Percentiles rank a stretch among this genome's conserved stretches.
Evolutionary conservation across 768 basidiomycete genomes (phyloP).

Genomic region (Auriscalpium orientale): DNA sequence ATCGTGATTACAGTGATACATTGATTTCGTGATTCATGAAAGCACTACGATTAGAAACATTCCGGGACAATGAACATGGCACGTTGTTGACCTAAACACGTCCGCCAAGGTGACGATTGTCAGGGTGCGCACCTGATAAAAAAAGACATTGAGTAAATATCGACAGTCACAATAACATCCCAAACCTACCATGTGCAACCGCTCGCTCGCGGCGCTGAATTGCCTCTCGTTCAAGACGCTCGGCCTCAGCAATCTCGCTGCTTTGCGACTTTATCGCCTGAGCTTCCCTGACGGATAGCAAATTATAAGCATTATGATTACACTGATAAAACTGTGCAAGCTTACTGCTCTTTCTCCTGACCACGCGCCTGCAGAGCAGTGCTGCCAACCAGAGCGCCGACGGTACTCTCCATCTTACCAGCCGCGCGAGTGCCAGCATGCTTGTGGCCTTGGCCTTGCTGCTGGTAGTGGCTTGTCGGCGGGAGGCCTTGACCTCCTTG

Average conservation of each 20-base stretch:
- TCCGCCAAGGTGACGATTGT: constrained; percentile 24
- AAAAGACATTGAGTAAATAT: background rate
- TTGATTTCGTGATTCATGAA: too few species aligned
- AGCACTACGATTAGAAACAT: too few species aligned
- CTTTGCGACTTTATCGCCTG: constrained; percentile 37
- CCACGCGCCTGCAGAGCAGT: constrained; percentile 41
- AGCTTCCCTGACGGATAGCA: constrained; percentile 26
- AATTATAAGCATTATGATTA: background rate
- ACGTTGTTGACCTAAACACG: constrained; percentile 1
- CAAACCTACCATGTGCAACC: constrained; percentile 38
- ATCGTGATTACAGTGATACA: too few species aligned
- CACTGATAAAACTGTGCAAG: background rate
- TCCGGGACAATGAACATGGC: too few species aligned
- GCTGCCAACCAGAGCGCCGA: constrained; percentile 39
- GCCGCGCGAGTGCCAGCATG: constrained; percentile 23
- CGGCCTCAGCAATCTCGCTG: constrained; percentile 43
- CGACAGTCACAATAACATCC: background rate
- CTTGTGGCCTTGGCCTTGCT: background rate
- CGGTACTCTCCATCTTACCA: constrained; percentile 42
- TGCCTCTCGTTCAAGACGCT: constrained; percentile 46
- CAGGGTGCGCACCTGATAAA: constrained; percentile 25
- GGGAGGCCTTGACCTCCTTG: constrained; percentile 1
- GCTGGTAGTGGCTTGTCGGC: constrained; percentile 12
- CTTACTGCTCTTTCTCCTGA: constrained; percentile 40
- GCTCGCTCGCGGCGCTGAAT: constrained; percentile 41